Percentiles rank a stretch among this genome's conserved stretches.
Conservation (phyloP, 176 grass and related monocot species). For the Olyra latifolia region DNA sequence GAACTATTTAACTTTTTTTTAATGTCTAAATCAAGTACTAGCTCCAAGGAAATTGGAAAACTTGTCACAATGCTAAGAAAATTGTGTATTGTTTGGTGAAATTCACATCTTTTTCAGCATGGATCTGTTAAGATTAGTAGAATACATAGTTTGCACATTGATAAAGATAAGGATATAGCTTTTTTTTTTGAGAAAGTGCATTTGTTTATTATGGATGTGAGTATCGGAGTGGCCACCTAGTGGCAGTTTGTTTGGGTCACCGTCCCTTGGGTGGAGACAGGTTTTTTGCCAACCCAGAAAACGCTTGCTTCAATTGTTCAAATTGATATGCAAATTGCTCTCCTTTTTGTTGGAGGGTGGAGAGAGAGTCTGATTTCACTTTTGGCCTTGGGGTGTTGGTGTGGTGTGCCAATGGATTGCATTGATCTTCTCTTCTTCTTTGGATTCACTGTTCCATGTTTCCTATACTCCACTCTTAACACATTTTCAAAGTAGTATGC, state of each 20-base stretch:
- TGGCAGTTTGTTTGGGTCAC: neutral
- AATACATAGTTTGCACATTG: neutral
- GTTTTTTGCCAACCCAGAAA: neutral
- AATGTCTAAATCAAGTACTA: neutral
- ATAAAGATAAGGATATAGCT: neutral
- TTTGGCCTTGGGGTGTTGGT: constrained; percentile 18
- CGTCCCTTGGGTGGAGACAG: neutral
- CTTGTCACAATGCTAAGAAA: neutral
- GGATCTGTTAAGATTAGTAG: neutral
- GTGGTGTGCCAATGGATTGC: constrained; percentile 1
- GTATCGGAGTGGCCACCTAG: neutral
- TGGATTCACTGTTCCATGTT: constrained; percentile 1
- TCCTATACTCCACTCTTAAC: neutral
- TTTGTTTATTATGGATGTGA: neutral
- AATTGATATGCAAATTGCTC: neutral
- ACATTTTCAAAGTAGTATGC: constrained; percentile 5
- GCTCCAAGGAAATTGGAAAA: neutral
- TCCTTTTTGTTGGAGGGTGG: neutral
- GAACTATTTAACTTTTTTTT: neutral
- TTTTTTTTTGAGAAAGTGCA: too few species aligned
- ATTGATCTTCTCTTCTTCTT: neutral
- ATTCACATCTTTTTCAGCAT: neutral
- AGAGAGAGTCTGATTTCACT: neutral
- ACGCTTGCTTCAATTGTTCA: neutral
- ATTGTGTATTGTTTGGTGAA: neutral